Evolutionary conservation across 768 basidiomycete genomes (phyloP), one percentile per base, ranked within the genome.

Genomic region (Crassisporium funariophilum): DNA sequence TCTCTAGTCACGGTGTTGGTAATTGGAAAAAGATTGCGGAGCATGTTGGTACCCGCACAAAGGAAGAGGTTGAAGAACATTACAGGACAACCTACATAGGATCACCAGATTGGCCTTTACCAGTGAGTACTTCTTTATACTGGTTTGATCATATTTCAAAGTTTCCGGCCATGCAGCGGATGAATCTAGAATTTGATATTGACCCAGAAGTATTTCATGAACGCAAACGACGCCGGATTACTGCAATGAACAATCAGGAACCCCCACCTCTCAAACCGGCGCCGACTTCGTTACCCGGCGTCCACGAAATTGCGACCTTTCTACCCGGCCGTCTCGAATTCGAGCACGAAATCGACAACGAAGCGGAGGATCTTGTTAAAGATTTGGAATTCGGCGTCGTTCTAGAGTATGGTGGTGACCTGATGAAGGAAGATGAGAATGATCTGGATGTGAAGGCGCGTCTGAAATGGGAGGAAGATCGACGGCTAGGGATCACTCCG

Each of bases 251-350:
- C 55, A 75, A 76, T 21, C 72, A 74, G 36, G 70, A 68, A 4
- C 73, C 73, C 5, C 72, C 81, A 12, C 72, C 82, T 36, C 80
- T 85, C 22, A 91, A 91, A 61, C 75, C 83, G 2, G 77, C 88
- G 1, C 88, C 94, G 4, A 91, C 88, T 5, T 98, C 95, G 5
- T 83, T 87, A 0, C 95, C 95, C 3, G 91, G 83, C 4, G 83
- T 91, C 12, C 95, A 98, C 64, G 95, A 99, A 69, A 79, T 98
- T 31, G 83, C 87, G 12, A 88, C 87, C 0, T 98, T 87, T 70
- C 86, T 99, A 61, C 95, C 95, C 7, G 95, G 95, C 12, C 85
- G 95, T n/a, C 77, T 99, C 25, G 95, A 99, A 66, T 99, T 99
- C 62, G 95, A 99, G 62, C 94, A 95, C 57, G 95, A 99, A 66